Conservation (phyloP, 495 filamentous ascomycete species). For the Penicillium antarcticum region DNA sequence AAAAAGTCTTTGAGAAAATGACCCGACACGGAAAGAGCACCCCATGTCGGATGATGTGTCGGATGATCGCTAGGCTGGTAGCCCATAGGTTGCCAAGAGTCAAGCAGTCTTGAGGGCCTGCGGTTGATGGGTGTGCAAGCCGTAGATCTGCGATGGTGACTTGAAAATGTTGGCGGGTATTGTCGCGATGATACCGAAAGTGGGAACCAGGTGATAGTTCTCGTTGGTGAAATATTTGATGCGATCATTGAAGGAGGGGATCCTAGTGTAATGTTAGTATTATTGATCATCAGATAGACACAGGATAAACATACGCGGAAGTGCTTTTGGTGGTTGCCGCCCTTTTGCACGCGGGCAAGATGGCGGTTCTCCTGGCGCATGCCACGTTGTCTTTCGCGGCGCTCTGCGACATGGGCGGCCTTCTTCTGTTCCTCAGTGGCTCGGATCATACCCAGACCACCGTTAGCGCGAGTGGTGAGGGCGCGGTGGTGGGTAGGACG, state of each 20-base stretch:
- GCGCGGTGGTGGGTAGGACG: constrained; percentile 53
- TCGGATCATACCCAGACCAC: constrained; percentile 72
- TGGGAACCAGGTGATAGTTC: neutral
- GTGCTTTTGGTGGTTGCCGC: constrained; percentile 71
- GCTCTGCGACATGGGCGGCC: constrained; percentile 60
- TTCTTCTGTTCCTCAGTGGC: constrained; percentile 67
- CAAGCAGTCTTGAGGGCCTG: neutral
- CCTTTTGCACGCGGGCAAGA: constrained; percentile 60
- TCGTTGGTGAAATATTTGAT: neutral
- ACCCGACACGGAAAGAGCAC: constrained; percentile 9
- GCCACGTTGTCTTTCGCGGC: constrained; percentile 60
- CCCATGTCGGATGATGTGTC: neutral
- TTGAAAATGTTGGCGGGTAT: neutral
- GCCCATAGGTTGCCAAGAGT: neutral
- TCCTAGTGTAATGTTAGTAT: constrained; percentile 32
- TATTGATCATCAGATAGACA: neutral
- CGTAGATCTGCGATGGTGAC: neutral
- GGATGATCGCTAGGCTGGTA: neutral
- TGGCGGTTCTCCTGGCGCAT: constrained; percentile 56
- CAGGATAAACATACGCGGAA: constrained; percentile 54
- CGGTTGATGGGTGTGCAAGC: neutral
- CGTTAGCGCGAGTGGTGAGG: constrained; percentile 62
- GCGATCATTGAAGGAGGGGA: constrained; percentile 44
- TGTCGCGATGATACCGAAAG: neutral
- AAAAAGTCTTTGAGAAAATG: constrained; percentile 11